Evolutionary conservation across 2,329 filamentous ascomycete species (phyloP), one percentile per base, ranked within the genome.

Genomic region (Alternaria gansuensis): DNA sequence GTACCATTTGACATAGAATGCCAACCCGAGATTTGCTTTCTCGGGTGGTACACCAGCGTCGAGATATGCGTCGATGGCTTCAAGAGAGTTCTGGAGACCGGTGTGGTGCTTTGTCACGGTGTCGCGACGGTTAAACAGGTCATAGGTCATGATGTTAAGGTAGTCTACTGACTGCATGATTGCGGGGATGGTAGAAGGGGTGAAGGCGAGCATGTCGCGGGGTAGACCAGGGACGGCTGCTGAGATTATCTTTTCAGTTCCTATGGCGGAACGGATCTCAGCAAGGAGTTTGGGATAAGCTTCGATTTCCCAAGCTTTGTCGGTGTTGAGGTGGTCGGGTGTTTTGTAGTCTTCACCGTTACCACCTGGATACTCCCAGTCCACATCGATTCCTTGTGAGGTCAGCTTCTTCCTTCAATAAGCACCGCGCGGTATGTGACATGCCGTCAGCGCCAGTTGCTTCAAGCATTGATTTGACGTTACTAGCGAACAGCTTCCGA

Each of bases 61-160:
- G 5, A 87, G 71, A 68, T 90, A 91, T 5, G 82, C 80, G 45
- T 88, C 80, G 41, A 91, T 73, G 3, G 84, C 80, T 17, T 82
- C 79, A 2, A 84, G 75, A 0, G 88, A 89, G 11, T 79, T 81
- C 7, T 79, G 69, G 2, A 91, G 77, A 13, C 86, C 85, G 21
- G 84, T 88, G 67, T 90, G 88, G 71, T 91, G 89, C 48, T 80
- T 83, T 2, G 88, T 90, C 3, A 80, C 72, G 45, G 78, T 86
- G 75, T 91, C 86, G 23, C 89, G 85, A 21, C 89, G 66, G 76
- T 90, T 91, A 83, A 90, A 88, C 50, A 91, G 71, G 69, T 91
- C 89, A 69, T 91, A 91, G 0, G 85, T 84, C 88, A 91, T 91
- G 63, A 91, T 67, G 66, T 90, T 91, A 62, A 90, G 78, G 67